Evolutionary conservation across 1,284 basidiomycete species (phyloP).

Genomic region (Malassezia brasiliensis): DNA sequence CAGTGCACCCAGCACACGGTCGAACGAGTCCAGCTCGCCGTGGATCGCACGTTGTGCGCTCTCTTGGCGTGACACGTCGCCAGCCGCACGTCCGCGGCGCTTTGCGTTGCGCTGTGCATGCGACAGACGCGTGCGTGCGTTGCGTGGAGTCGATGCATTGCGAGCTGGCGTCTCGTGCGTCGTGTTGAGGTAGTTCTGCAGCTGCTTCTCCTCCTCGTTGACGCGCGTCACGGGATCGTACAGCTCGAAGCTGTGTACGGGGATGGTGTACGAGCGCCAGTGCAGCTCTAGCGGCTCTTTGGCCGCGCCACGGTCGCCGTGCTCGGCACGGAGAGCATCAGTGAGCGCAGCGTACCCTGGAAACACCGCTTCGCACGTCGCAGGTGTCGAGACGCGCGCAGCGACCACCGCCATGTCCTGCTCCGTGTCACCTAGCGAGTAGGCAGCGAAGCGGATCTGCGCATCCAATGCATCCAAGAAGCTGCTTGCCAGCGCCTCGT

Average conservation of each 20-base stretch:
- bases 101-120: conserved; percentile 42
- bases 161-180: neutral
- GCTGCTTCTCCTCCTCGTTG: conserved; percentile 61
- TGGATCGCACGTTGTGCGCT: conserved; percentile 21
- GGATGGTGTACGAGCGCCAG: conserved; percentile 76
- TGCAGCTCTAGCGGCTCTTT: conserved; percentile 57
- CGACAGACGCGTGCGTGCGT: conserved; percentile 29
- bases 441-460: conserved; percentile 82
- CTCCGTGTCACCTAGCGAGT: conserved; percentile 60
- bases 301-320: conserved; percentile 20
- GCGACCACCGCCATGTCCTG: conserved; percentile 75
- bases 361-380: conserved; percentile 57
- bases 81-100: conserved; percentile 5
- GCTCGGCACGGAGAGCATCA: conserved; percentile 52
- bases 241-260: conserved; percentile 79
- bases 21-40: conserved; percentile 41
- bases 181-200: conserved; percentile 14
- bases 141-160: neutral
- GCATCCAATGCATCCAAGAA: conserved; percentile 80
- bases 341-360: conserved; percentile 60
- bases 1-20: conserved; percentile 39
- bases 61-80: conserved; percentile 6
- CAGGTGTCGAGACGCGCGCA: conserved; percentile 56
- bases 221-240: conserved; percentile 76
- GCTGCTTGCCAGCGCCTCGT: conserved; percentile 75